Evolutionary conservation across 208 protist species (phyloP).

Genomic region (Crithidia mellificae): DNA sequence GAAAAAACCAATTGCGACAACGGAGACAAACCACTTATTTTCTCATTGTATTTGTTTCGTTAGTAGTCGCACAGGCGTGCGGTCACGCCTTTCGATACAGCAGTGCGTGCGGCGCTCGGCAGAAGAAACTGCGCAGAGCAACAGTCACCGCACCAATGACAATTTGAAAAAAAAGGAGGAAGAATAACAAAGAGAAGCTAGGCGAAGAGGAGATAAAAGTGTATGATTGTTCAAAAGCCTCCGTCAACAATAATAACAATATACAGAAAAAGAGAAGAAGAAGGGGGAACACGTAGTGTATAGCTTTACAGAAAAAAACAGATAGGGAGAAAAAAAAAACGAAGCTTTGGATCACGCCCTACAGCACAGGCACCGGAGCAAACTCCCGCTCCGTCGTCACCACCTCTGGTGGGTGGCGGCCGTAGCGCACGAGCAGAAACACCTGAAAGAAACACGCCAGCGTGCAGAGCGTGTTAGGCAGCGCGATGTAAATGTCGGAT

Average conservation of each 20-base stretch:
- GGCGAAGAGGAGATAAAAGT: too few species aligned
- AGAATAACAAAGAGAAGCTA: background rate
- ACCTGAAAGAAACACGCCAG: slow-evolving; percentile 58
- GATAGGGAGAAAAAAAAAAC: background rate
- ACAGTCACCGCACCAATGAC: background rate
- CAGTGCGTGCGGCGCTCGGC: background rate
- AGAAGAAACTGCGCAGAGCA: background rate
- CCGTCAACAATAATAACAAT: too few species aligned
- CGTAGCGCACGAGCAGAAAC: slow-evolving; percentile 55
- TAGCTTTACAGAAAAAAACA: background rate
- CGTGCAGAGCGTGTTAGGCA: slow-evolving; percentile 53
- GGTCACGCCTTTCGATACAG: background rate
- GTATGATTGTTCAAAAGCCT: too few species aligned
- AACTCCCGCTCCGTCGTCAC: slow-evolving; percentile 16
- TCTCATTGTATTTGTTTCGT: too few species aligned
- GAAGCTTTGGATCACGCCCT: background rate
- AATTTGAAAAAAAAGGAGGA: background rate
- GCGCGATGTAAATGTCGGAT: slow-evolving; percentile 45
- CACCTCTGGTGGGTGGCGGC: slow-evolving; percentile 30
- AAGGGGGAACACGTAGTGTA: background rate
- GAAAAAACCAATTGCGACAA: background rate
- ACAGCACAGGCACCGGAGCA: slow-evolving; percentile 26
- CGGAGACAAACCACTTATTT: background rate
- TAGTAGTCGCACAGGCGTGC: too few species aligned
- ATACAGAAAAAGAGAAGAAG: background rate